A percentile compares a stretch with the other conserved stretches of the same genome.
These are phyloP conservation scores for Alternaria infectoria DNA, from an alignment of 2,329 filamentous ascomycete species.

Conservation along the genomic window DNA sequence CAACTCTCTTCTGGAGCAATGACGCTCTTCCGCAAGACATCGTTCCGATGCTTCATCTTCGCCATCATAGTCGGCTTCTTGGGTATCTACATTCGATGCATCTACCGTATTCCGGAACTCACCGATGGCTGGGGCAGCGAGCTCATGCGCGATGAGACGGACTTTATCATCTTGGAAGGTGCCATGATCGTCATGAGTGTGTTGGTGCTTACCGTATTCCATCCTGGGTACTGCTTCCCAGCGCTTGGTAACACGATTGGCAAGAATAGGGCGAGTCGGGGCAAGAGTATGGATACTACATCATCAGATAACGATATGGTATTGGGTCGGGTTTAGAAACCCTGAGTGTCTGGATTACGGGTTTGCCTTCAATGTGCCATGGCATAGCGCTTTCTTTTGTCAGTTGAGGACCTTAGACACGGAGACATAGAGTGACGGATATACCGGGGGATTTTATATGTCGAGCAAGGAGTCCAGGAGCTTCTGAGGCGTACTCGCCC, in stretches of 20 bases:
- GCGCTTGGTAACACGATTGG: slow-evolving; percentile 33
- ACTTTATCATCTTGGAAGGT: slow-evolving; percentile 61
- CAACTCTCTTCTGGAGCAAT: slow-evolving; percentile 28
- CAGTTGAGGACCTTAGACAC: neutral
- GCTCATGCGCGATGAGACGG: slow-evolving; percentile 56
- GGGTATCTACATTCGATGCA: slow-evolving; percentile 55
- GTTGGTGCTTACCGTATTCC: slow-evolving; percentile 54
- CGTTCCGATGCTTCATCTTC: slow-evolving; percentile 40
- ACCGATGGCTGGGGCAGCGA: slow-evolving; percentile 54
- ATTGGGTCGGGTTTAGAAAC: neutral
- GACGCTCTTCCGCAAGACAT: slow-evolving; percentile 26
- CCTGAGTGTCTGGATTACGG: neutral
- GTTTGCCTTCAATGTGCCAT: neutral
- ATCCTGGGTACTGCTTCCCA: slow-evolving; percentile 53
- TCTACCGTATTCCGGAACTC: slow-evolving; percentile 59
- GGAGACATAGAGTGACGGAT: neutral
- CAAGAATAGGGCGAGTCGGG: slow-evolving; percentile 13
- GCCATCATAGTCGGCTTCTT: slow-evolving; percentile 51
- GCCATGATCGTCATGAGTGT: slow-evolving; percentile 59
- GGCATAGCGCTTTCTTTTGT: neutral
- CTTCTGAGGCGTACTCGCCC: neutral
- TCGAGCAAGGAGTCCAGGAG: neutral
- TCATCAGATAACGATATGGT: slow-evolving; percentile 26
- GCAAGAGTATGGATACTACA: slow-evolving; percentile 23
- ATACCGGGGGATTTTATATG: neutral